phyloP scores from a whole-genome alignment of 2,329 filamentous ascomycete genomes.

The Aspergillus sp. region DNA sequence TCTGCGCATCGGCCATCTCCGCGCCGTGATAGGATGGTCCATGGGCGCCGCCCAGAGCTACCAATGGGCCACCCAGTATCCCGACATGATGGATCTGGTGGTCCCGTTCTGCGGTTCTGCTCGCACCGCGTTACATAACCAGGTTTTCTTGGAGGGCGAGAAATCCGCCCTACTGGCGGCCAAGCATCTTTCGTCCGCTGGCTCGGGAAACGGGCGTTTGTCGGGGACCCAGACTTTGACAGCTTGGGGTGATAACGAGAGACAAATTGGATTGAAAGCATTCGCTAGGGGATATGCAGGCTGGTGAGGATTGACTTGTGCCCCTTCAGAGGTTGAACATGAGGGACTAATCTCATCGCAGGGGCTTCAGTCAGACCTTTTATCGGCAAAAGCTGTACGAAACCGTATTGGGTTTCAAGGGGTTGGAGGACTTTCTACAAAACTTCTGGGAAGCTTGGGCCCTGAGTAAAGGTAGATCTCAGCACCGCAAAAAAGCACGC shows the following conservation, averaged over 20 bases:
- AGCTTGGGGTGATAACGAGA: slow-evolving; percentile 56
- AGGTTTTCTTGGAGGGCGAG: slow-evolving; percentile 66
- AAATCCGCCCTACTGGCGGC: slow-evolving; percentile 60
- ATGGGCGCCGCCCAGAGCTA: slow-evolving; percentile 69
- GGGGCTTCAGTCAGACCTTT: slow-evolving; percentile 77
- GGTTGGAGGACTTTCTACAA: slow-evolving; percentile 71
- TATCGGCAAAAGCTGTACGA: slow-evolving; percentile 72
- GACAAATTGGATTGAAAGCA: slow-evolving; percentile 62
- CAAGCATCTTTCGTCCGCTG: slow-evolving; percentile 55
- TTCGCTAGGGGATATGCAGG: slow-evolving; percentile 75
- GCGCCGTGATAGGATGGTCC: slow-evolving; percentile 66
- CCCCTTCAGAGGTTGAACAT: not conserved
- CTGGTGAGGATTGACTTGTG: slow-evolving; percentile 44
- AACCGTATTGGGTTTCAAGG: slow-evolving; percentile 61
- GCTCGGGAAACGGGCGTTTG: slow-evolving; percentile 48
- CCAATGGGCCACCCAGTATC: slow-evolving; percentile 64
- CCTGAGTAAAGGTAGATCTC: slow-evolving; percentile 56
- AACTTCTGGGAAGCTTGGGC: slow-evolving; percentile 77
- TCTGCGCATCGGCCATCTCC: slow-evolving; percentile 59
- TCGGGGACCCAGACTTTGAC: slow-evolving; percentile 42
- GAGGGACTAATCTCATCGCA: slow-evolving; percentile 13
- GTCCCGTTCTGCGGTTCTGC: slow-evolving; percentile 68
- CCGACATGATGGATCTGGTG: slow-evolving; percentile 64
- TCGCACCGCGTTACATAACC: slow-evolving; percentile 64
- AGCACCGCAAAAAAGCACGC: not conserved